phyloP scores from a whole-genome alignment of 352 stramenopile species.

The Pythium insidiosum region DNA sequence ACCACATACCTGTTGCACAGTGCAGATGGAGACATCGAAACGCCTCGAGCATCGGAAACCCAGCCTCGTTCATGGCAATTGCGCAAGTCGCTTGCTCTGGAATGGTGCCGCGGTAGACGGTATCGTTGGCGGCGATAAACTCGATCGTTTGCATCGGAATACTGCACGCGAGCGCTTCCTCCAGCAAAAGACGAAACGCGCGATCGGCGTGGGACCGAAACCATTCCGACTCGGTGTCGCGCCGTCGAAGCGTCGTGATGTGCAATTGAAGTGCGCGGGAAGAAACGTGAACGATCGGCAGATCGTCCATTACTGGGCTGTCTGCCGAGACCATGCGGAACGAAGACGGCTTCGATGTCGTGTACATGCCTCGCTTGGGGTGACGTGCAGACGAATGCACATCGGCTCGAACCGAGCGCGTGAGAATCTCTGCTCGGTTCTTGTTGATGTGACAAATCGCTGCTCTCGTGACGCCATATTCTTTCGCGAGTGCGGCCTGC shows the following conservation, averaged over 20 bases:
- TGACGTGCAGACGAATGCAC: constrained; percentile 10
- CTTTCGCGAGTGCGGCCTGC: constrained; percentile 25
- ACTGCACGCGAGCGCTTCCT: constrained; percentile 19
- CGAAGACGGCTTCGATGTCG: constrained; percentile 13
- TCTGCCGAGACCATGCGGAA: neutral
- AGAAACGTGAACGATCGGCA: constrained; percentile 15
- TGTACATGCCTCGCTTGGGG: constrained; percentile 19
- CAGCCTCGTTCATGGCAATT: constrained; percentile 14
- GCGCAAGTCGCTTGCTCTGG: constrained; percentile 4
- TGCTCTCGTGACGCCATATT: constrained; percentile 26
- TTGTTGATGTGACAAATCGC: constrained; percentile 37
- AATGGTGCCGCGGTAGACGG: constrained; percentile 6
- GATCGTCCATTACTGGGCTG: neutral
- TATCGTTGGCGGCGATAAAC: constrained; percentile 6
- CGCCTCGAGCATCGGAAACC: constrained; percentile 18
- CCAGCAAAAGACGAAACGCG: constrained; percentile 17
- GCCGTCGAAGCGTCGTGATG: constrained; percentile 13
- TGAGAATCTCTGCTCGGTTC: constrained; percentile 30
- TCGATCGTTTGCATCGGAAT: constrained; percentile 10
- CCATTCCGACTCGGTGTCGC: constrained; percentile 2
- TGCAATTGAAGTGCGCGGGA: constrained; percentile 13
- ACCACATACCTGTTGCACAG: constrained; percentile 10
- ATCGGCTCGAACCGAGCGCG: constrained; percentile 14
- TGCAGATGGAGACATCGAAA: constrained; percentile 19
- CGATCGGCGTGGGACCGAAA: constrained; percentile 13